Base-by-base conservation (phyloP, 2,329 filamentous ascomycete species). In the Exophiala aquamarina region DNA sequence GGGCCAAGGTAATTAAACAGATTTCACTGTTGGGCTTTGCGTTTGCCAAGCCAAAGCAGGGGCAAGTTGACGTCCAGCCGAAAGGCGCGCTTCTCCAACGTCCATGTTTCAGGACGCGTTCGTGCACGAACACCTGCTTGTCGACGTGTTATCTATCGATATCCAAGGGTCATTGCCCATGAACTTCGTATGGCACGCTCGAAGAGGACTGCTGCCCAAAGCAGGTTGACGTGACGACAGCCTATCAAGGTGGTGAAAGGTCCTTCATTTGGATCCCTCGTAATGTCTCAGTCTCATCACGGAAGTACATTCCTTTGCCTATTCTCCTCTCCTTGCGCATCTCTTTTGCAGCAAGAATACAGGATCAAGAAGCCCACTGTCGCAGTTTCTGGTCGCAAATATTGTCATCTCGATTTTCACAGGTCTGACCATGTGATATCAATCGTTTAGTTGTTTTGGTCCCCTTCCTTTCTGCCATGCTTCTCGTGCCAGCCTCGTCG, bases 221-320 rank as follows among this genome's bases (percentile, higher is more conserved):
- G 6, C 11, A 26, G 23, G 11, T 26, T 26, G 23, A 11, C 23
- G 6, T 26, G 40, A n/a, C n/a, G n/a, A 48, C 40, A 41, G 36
- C 51, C 40, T 50, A 47, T 54, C 47, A 43, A 34, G 15, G 35
- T 18, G 5, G 23, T 13, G 17, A 14, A 29, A 19, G n/a, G 21
- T 45, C 28, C 14, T 18, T 19, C 14, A 18, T 21, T 19, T 17
- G 21, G 39, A 19, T 45, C 13, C 32, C 29, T 38, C 8, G 17
- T 31, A 41, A 40, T 51, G 52, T 54, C 50, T 54, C 52, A 54
- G 40, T 38, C 18, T 31, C 37, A 49, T 45, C 35, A 41, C 18
- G 21, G n/a, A 19, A 14, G 20, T 29, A 21, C 38, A 53, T 49
- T 53, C 38, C 37, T 36, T 34, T 4, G 29, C 49, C 44, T 31